A percentile compares a stretch with the other conserved stretches of the same genome.
phyloP scores from a whole-genome alignment of 1,139 yeast species.

The Geotrichum europaeum region DNA sequence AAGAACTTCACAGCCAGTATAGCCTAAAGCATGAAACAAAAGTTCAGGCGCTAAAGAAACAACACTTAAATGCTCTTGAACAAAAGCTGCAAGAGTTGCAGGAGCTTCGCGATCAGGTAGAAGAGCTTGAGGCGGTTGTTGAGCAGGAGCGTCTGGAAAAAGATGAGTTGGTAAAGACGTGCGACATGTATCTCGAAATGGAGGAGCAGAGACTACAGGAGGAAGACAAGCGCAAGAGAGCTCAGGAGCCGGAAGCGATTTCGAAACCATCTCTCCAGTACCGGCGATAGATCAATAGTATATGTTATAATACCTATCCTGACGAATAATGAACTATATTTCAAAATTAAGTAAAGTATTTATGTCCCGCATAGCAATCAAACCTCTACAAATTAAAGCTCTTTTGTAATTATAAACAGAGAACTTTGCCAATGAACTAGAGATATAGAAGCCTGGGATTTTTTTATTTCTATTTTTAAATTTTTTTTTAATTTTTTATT shows the following conservation, averaged over 20 bases:
- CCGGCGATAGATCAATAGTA: background rate
- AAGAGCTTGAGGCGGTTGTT: constrained; percentile 42
- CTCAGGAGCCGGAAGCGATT: background rate
- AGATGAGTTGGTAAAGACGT: constrained; percentile 49
- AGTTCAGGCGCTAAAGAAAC: constrained; percentile 48
- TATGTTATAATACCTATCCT: background rate
- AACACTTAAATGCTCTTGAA: constrained; percentile 43
- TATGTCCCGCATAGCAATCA: background rate
- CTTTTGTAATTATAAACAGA: too few relatives aligned
- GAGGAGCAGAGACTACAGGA: constrained; percentile 16
- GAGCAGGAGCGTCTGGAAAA: constrained; percentile 39
- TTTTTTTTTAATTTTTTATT: too few relatives aligned
- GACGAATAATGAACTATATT: background rate
- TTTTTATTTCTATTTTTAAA: too few relatives aligned
- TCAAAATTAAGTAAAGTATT: background rate
- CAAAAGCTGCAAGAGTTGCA: background rate
- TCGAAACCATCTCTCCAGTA: background rate
- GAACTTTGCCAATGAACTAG: too few relatives aligned
- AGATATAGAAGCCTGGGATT: too few relatives aligned
- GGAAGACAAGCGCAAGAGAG: constrained; percentile 1
- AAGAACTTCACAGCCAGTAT: constrained; percentile 61
- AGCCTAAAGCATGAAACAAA: constrained; percentile 65
- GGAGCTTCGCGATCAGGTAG: constrained; percentile 40
- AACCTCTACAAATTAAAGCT: too few relatives aligned
- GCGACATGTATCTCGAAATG: constrained; percentile 40